phyloP scores from a whole-genome alignment of 192 early-diverging fungal species.

The Linnemannia hyalina region DNA sequence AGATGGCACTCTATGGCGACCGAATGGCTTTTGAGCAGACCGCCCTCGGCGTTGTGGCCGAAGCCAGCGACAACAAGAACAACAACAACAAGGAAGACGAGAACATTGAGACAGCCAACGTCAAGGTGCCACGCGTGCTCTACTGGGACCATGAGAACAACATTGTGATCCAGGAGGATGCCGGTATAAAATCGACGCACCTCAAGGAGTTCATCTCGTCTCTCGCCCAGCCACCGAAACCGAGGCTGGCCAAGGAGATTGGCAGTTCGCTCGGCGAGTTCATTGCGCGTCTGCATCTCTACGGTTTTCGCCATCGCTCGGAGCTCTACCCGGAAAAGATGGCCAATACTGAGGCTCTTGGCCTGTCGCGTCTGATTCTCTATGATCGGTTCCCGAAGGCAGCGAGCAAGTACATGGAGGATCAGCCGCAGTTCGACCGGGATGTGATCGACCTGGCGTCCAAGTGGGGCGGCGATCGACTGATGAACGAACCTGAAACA shows the following conservation, averaged over 20 bases:
- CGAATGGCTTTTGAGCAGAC: slow-evolving; percentile 52
- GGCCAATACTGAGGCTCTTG: slow-evolving; percentile 34
- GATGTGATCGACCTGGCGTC: slow-evolving; percentile 38
- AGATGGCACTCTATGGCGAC: slow-evolving; percentile 28
- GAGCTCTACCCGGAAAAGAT: slow-evolving; percentile 42
- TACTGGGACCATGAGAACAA: slow-evolving; percentile 46
- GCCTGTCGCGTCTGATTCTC: slow-evolving; percentile 38
- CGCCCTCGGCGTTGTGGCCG: slow-evolving; percentile 31
- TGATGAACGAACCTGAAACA: slow-evolving; percentile 54
- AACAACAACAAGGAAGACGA: slow-evolving; percentile 40
- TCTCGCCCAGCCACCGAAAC: slow-evolving; percentile 29
- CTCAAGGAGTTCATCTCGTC: slow-evolving; percentile 43
- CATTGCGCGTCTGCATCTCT: slow-evolving; percentile 53
- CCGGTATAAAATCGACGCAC: slow-evolving; percentile 34
- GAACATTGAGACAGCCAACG: slow-evolving; percentile 25
- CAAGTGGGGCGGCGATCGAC: slow-evolving; percentile 46
- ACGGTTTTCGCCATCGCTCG: slow-evolving; percentile 33
- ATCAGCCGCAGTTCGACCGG: slow-evolving; percentile 32
- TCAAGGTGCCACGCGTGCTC: slow-evolving; percentile 43
- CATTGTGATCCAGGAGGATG: slow-evolving; percentile 51
- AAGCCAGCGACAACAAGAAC: slow-evolving; percentile 29
- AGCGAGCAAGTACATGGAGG: slow-evolving; percentile 31
- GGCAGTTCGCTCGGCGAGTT: slow-evolving; percentile 53
- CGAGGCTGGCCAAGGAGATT: slow-evolving; percentile 37
- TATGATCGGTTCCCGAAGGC: slow-evolving; percentile 41